Evolutionary conservation across 371 early-diverging fungal species (phyloP), one percentile per base, ranked within the genome.

Genomic region (Mucor sp.): DNA sequence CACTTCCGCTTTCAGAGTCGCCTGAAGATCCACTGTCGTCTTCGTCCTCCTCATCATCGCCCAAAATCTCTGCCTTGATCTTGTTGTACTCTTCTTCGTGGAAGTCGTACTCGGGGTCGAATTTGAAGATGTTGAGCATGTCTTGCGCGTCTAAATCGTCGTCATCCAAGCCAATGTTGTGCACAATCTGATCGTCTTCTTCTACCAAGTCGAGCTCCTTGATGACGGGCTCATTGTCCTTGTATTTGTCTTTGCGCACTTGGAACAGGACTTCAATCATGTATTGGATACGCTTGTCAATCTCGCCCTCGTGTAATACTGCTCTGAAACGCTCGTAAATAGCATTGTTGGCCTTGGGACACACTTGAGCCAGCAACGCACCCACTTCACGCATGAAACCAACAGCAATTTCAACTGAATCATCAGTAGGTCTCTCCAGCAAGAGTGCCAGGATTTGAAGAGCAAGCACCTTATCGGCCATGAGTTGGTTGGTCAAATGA

Each of bases 221-320:
- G 9, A 88, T 67, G 4, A 94, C 76, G 5, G 89, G 78, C 43
- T 88, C 90, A 67, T 92, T 91, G 63, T 93, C 92, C 72, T 96
- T 95, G 84, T 93, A 99, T 70, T 94, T 95, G 62, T 97, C 97
- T 65, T 93, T 93, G 37, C 99, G 89, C 12, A 95, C 89, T 82
- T 97, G 97, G 78, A 99, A 97, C 27, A 99, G 74, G 6, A 97
- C 97, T 81, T 99, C 98, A 44, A 99, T 92, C 97, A 97, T 97
- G 72, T 97, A 98, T 74, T 98, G 97, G 5, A 94, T 90, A 68
- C 99, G 91, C 71, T 94, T 95, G 69, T 97, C 96, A 55, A 98
- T 93, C 57, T 90, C 85, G 19, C 95, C 96, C 69, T 98, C 98
- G 70, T 97, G 97, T 61, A 98, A 77, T 62, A 98, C 94, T 15